phyloP scores from a whole-genome alignment of 305 asterid species.

The Petunia hybrid region DNA sequence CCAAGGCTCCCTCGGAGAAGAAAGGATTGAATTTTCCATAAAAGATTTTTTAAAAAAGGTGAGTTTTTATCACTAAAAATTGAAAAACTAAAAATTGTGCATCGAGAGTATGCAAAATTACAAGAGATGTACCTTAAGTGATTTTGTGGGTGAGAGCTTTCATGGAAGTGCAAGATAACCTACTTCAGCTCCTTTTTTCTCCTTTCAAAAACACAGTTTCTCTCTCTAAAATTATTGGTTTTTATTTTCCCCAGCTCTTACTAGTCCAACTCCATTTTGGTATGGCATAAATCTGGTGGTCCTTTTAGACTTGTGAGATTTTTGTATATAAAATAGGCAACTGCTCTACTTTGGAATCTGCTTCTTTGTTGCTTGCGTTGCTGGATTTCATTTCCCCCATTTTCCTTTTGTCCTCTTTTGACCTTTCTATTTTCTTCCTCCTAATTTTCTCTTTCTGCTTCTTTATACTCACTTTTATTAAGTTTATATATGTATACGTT shows the following conservation, averaged over 20 bases:
- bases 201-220: slow-evolving; percentile 29
- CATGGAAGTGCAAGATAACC: not conserved
- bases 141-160: no score
- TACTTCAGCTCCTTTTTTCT: slow-evolving; percentile 29
- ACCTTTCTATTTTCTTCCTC: slow-evolving; percentile 44
- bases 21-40: no score
- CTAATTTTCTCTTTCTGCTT: slow-evolving; percentile 38
- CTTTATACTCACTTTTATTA: no score
- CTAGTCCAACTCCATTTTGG: slow-evolving; percentile 45
- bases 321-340: not conserved
- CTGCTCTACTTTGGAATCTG: slow-evolving; percentile 48
- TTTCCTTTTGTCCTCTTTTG: slow-evolving; percentile 44
- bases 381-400: slow-evolving; percentile 35
- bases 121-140: no score
- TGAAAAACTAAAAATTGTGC: no score
- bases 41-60: no score
- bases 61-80: no score
- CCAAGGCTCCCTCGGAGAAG: no score
- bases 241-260: slow-evolving; percentile 27
- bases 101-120: no score
- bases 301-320: slow-evolving; percentile 2
- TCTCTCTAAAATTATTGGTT: slow-evolving; percentile 36
- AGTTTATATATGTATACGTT: no score
- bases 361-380: slow-evolving; percentile 48
- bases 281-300: slow-evolving; percentile 17